Evolutionary conservation across 2,329 filamentous ascomycete species (phyloP).

Genomic region (Helotiales sp.): DNA sequence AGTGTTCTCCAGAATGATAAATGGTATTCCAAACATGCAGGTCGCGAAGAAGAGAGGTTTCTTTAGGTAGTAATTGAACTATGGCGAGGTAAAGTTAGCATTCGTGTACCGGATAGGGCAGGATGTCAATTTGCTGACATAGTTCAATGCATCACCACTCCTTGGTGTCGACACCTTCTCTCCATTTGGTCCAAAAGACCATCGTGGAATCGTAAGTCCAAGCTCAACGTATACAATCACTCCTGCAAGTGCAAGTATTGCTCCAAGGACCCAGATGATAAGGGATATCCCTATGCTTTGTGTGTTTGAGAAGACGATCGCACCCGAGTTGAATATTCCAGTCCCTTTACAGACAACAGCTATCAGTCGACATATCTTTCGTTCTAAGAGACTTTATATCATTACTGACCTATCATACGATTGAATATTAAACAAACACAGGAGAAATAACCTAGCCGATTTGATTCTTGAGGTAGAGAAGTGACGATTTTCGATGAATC

Average conservation of each 20-base stretch:
- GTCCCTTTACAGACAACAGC: constrained; percentile 2
- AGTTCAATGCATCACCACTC: constrained; percentile 48
- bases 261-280: constrained; percentile 9
- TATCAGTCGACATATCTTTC: background rate
- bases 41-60: constrained; percentile 39
- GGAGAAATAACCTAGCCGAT: constrained; percentile 1
- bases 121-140: constrained; percentile 34
- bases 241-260: constrained; percentile 8
- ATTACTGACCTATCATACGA: constrained; percentile 7
- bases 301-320: constrained; percentile 13
- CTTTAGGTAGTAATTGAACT: constrained; percentile 44
- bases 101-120: too few species aligned
- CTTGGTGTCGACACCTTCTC: constrained; percentile 45
- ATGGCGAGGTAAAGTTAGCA: background rate
- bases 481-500: constrained; percentile 2
- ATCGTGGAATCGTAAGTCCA: constrained; percentile 46
- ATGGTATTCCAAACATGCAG: constrained; percentile 42
- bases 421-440: constrained; percentile 4
- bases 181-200: constrained; percentile 37
- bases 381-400: background rate
- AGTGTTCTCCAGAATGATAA: constrained; percentile 45
- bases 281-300: constrained; percentile 6
- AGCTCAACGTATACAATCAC: constrained; percentile 41
- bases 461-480: background rate
- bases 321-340: constrained; percentile 11